phyloP scores from a whole-genome alignment of 768 basidiomycete species.

The Nidula microcarpa region DNA sequence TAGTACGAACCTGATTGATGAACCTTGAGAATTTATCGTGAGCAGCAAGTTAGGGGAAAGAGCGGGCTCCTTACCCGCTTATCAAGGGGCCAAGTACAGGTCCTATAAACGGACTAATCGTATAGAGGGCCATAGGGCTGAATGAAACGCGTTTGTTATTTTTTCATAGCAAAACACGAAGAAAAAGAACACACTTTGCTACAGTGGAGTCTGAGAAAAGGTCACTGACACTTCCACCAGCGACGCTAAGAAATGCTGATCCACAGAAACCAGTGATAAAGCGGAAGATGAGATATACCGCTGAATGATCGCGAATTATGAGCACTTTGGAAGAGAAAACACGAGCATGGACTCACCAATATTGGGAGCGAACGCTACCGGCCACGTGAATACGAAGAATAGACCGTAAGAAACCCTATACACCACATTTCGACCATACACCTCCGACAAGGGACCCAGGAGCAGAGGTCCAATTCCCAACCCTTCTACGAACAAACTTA shows the following conservation, averaged over 20 bases:
- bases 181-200: slow-evolving; percentile 43
- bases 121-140: slow-evolving; percentile 54
- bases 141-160: neutral
- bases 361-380: slow-evolving; percentile 71
- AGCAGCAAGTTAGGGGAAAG: neutral
- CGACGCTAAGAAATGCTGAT: slow-evolving; percentile 53
- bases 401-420: slow-evolving; percentile 58
- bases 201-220: slow-evolving; percentile 55
- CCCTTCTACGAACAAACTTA: slow-evolving; percentile 59
- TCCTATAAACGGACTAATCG: slow-evolving; percentile 49
- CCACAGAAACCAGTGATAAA: slow-evolving; percentile 55
- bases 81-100: slow-evolving; percentile 56
- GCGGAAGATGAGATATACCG: slow-evolving; percentile 56
- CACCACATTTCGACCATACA: slow-evolving; percentile 63
- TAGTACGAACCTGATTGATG: slow-evolving; percentile 57
- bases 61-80: slow-evolving; percentile 35
- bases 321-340: neutral
- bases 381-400: slow-evolving; percentile 65
- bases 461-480: slow-evolving; percentile 55
- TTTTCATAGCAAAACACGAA: neutral
- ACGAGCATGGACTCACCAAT: slow-evolving; percentile 36
- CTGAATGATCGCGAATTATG: slow-evolving; percentile 22
- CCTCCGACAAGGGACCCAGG: slow-evolving; percentile 49
- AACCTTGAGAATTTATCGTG: slow-evolving; percentile 34
- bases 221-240: slow-evolving; percentile 54